Evolutionary conservation across 306 rosid genomes (phyloP), one percentile per base, ranked within the genome.

Genomic region (Casuarina cunninghamiana): DNA sequence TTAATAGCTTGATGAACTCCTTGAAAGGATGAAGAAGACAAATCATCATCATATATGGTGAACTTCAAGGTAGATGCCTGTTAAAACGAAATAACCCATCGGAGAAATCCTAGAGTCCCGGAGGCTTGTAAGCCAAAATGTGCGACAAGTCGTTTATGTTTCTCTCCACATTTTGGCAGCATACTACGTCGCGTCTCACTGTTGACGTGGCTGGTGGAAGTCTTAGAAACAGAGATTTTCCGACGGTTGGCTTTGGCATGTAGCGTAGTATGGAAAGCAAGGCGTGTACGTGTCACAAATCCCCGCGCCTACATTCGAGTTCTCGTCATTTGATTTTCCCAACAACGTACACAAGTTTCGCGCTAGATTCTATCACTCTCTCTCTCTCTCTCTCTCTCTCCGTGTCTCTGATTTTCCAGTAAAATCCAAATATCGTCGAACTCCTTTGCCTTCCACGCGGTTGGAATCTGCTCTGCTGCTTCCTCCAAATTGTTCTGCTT

Each of bases 261-360:
- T 17, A 5, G 45, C n/a, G 57, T 67, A 66, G 57, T 54, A 41
- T 75, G 32, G 32, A 57, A 49, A 41, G 79, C 50, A 53, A 15
- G 2, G 39, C 1, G 2, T n/a, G 5, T 6, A 62, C 51, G 49
- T 55, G 48, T 63, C 53, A 71, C 32, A 46, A 19, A 74, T 75
- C 78, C 77, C 79, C 77, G 8, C 79, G 53, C 71, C 76, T 62
- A 69, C 75, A 76, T 53, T 12, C 60, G 10, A 54, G 67, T 45
- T 85, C 79, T 78, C 81, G 2, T 61, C 6, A 58, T 26, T 44
- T 66, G 37, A 8, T 62, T 78, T 12, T 5, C 32, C 17, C 61
- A 39, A 54, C 67, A 26, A 71, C 58, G 21, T 39, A 45, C 57
- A 32, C 60, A 26, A 71, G 65, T 70, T 62, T 72, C 73, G 58